A percentile compares a stretch with the other conserved stretches of the same genome.
These are phyloP conservation scores for Crithidia expoeki DNA, from an alignment of 208 protist genomes.

Conservation along the genomic window DNA sequence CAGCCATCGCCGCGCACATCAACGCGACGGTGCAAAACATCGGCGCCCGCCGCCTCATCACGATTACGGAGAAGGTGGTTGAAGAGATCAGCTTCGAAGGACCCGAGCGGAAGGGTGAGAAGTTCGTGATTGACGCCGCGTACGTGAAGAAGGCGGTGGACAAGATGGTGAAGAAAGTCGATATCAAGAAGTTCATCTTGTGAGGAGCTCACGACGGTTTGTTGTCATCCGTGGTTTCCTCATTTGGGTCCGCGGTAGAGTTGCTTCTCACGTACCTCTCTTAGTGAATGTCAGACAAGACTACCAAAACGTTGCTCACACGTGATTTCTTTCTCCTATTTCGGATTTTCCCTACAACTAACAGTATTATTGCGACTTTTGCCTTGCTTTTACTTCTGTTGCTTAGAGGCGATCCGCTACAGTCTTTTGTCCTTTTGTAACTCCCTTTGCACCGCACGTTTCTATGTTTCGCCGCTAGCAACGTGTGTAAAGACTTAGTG, in stretches of 20 bases:
- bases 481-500: not conserved
- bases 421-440: conserved; percentile 5
- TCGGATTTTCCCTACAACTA: not conserved
- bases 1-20: conserved; percentile 94
- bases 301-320: too few relatives aligned
- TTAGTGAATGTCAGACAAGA: too few relatives aligned
- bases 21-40: conserved; percentile 98
- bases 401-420: conserved; percentile 6
- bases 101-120: conserved; percentile 85
- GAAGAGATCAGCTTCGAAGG: conserved; percentile 96
- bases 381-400: not conserved
- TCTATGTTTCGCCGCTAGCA: too few relatives aligned
- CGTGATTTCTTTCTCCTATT: too few relatives aligned
- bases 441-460: not conserved
- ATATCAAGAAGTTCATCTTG: conserved; percentile 94
- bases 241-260: too few relatives aligned
- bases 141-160: conserved; percentile 93
- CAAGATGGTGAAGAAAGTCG: conserved; percentile 91
- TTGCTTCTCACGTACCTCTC: too few relatives aligned
- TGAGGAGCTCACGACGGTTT: conserved; percentile 20
- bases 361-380: not conserved
- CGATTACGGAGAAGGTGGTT: conserved; percentile 96
- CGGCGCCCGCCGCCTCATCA: conserved; percentile 97
- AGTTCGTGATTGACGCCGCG: conserved; percentile 83
- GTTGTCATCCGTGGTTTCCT: not conserved